Base-by-base conservation (phyloP, 2,329 filamentous ascomycete species). In the Trichoderma sp. region DNA sequence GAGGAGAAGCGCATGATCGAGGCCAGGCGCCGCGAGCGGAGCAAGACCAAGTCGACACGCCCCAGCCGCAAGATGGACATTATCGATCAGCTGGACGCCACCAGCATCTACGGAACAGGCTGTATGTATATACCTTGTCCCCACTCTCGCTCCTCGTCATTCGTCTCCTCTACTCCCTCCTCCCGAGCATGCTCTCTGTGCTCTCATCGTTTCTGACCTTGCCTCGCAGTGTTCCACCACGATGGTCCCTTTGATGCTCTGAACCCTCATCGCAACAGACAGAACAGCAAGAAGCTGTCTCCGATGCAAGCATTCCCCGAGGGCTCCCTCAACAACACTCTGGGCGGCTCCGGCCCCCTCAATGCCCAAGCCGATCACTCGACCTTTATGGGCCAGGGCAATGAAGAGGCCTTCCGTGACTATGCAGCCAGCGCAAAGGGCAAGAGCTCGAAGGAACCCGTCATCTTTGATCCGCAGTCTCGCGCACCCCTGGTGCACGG, bases 261-360 rank as follows among this genome's bases (percentile, higher is more conserved):
- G 76, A 96, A 97, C 76, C 93, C 95, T 5, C 91, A 96, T 76
- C 91, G 95, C 69, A 99, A 98, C 77, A 88, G 91, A 65, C 90
- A 91, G 74, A 91, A 89, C 71, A 88, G 90, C 72, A 87, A 89
- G 67, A 88, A 90, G n/a, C 30, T 67, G 63, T 93, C 95, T 7
- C 95, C 95, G 0, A 97, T 99, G 92, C 89, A 96, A 75, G 95
- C 95, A 2, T 99, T 98, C 78, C 92, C 95, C 24, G 91, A 92
- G 72, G 92, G 91, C 72, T 97, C 93, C 1, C 85, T 91, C 67
- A 99, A 99, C 81, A 98, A 97, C 81, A 89, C 89, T 1, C 80
- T 99, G 14, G 94, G 94, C 64, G 95, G 95, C 14, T 83, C 92
- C 15, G 95, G 94, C 2, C 94, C 95, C 1, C 78, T 96, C 59